Evolutionary conservation across 2,329 filamentous ascomycete species (phyloP), one percentile per base, ranked within the genome.

Genomic region (Drechslera avenae): DNA sequence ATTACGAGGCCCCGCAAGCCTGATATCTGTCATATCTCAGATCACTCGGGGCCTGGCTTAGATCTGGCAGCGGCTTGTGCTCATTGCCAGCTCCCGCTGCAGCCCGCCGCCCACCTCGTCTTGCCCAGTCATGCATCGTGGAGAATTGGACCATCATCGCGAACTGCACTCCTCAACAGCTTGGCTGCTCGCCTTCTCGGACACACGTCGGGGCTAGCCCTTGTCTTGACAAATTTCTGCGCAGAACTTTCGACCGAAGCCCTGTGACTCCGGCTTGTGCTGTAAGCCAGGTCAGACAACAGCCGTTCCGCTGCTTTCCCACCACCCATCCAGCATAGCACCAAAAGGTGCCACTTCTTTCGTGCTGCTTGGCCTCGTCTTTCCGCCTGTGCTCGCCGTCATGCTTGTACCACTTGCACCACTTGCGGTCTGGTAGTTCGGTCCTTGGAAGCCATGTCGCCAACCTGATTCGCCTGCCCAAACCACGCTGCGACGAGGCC

Each of bases 401-500:
- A 66, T 63, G 66, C 68, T 60, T 60, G 58, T 56, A 50, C 46
- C 42, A 57, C 49, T 59, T 56, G 52, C 59, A 50, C 47, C 42
- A 57, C 49, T 60, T 56, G 52, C 59, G 53, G 59, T 61, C 55
- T 58, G 50, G 55, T 60, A 57, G 60, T 60, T 49, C 54, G 46
- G 50, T 47, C 28, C 53, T 48, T 46, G 55, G 31, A 62, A 52
- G 56, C 57, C 66, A 39, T 63, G 46, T 67, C 48, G 44, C 53
- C 47, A 46, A 47, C 46, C 59, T 71, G 66, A 73, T 73, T 72
- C 67, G 70, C 46, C 54, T 60, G 40, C 14, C 14, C 23, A 30
- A 36, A 44, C 42, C 23, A 63, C 59, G 44, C 57, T 61, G 60
- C 57, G 36, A 62, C 57, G 37, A 45, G 42, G 46, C 60, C 53